These are phyloP conservation scores for Terana coerulea DNA, from an alignment of 768 basidiomycete genomes.

Conservation along the genomic window DNA sequence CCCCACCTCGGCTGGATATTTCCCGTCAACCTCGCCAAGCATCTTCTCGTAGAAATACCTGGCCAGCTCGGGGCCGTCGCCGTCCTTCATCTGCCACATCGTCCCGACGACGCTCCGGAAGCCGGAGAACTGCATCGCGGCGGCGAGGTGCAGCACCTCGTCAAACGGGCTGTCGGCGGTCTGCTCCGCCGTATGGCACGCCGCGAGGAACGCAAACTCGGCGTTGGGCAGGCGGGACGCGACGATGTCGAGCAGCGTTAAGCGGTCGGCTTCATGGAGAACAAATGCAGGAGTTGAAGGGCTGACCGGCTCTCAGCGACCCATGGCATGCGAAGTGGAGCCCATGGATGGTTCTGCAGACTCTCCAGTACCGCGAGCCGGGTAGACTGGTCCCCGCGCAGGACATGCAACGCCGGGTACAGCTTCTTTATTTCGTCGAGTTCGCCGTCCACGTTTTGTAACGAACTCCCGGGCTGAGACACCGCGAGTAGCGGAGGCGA, in stretches of 20 bases:
- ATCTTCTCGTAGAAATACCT: constrained; percentile 27
- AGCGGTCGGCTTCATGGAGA: constrained; percentile 21
- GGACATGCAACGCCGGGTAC: neutral
- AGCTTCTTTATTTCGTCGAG: neutral
- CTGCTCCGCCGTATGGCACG: no score
- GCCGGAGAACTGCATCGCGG: no score
- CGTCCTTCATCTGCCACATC: constrained; percentile 36
- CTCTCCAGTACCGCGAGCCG: no score
- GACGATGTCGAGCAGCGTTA: constrained; percentile 18
- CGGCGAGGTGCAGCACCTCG: constrained; percentile 39
- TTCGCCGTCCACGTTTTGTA: neutral
- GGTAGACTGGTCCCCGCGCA: constrained; percentile 6
- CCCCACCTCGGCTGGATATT: neutral
- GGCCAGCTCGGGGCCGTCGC: constrained; percentile 31
- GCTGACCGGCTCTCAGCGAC: constrained; percentile 12
- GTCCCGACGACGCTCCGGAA: no score
- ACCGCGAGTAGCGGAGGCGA: neutral
- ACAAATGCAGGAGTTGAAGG: constrained; percentile 27
- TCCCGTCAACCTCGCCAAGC: neutral
- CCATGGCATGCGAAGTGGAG: constrained; percentile 29
- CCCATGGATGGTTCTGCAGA: constrained; percentile 13
- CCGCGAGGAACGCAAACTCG: no score
- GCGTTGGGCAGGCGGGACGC: no score
- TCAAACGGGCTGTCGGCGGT: constrained; percentile 31
- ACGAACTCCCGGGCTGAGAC: neutral